phyloP scores from a whole-genome alignment of 2,329 filamentous ascomycete species.

The Immersiporthe knoxdaviesiana region DNA sequence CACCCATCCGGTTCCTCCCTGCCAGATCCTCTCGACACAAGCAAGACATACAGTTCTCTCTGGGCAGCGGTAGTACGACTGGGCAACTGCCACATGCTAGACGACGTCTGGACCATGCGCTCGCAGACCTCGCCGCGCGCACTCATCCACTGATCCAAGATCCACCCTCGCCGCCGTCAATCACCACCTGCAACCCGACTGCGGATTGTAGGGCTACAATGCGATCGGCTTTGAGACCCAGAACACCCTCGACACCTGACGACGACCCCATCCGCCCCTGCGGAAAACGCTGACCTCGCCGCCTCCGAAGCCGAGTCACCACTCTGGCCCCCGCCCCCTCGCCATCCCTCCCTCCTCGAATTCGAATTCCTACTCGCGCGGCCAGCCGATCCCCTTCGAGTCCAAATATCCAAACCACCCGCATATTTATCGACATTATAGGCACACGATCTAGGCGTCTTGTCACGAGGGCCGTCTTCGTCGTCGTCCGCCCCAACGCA shows the following conservation, averaged over 20 bases:
- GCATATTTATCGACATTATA: conserved; percentile 12
- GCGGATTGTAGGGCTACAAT: conserved; percentile 25
- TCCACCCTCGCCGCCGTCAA: conserved; percentile 7
- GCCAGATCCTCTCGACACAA: not conserved
- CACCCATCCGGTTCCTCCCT: not conserved
- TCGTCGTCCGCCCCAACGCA: conserved; percentile 22
- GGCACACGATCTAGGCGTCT: conserved; percentile 11
- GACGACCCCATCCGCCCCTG: conserved; percentile 16
- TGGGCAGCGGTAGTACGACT: conserved; percentile 1
- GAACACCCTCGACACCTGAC: conserved; percentile 22
- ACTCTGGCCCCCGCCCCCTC: not conserved
- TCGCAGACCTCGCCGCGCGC: conserved; percentile 20
- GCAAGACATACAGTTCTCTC: not conserved
- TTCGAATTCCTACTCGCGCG: not conserved
- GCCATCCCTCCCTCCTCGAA: not conserved
- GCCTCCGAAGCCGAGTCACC: not conserved
- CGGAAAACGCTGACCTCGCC: conserved; percentile 2
- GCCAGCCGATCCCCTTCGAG: not conserved
- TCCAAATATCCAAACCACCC: not conserved
- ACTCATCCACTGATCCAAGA: not conserved
- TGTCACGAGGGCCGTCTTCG: conserved; percentile 14
- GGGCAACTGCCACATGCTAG: conserved; percentile 24
- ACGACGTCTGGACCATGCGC: conserved; percentile 24
- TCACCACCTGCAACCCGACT: conserved; percentile 20
- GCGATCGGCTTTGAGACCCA: conserved; percentile 26